A percentile compares a stretch with the other conserved stretches of the same genome.
phyloP scores from a whole-genome alignment of 192 early-diverging fungal species.

The Mortierella alpina region DNA sequence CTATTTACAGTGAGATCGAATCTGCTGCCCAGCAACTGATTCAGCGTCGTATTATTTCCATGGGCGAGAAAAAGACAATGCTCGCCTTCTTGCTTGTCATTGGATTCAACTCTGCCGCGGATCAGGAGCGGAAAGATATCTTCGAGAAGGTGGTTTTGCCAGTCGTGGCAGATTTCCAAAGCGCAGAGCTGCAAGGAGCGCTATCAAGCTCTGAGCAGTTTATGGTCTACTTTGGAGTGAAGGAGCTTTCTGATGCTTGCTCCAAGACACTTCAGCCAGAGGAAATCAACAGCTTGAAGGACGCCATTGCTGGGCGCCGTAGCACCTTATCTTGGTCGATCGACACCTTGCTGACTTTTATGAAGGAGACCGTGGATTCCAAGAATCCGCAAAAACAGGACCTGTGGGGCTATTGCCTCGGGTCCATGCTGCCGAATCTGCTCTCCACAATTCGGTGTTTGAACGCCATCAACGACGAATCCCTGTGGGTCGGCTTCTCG shows the following conservation, averaged over 20 bases:
- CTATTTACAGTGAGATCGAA: conserved; percentile 40
- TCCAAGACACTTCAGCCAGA: not conserved
- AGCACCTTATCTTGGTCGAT: conserved; percentile 17
- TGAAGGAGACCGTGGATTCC: conserved; percentile 38
- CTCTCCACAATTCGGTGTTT: conserved; percentile 40
- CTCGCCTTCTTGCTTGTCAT: conserved; percentile 34
- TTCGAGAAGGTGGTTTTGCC: conserved; percentile 36
- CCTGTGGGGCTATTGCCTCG: conserved; percentile 18
- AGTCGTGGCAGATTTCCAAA: conserved; percentile 12
- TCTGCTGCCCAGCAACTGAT: conserved; percentile 18
- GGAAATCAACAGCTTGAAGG: conserved; percentile 7
- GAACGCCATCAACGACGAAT: conserved; percentile 17
- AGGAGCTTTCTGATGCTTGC: conserved; percentile 10
- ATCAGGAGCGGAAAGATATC: conserved; percentile 4
- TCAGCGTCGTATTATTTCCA: conserved; percentile 7
- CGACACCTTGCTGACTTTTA: conserved; percentile 25
- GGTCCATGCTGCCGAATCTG: conserved; percentile 18
- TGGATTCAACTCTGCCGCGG: conserved; percentile 29
- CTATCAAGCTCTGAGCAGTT: conserved; percentile 24
- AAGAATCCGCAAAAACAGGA: conserved; percentile 5
- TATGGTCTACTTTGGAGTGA: conserved; percentile 33
- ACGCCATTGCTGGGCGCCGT: conserved; percentile 6
- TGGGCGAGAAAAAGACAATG: conserved; percentile 18
- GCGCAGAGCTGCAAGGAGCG: not conserved
- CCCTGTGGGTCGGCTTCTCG: conserved; percentile 11